phyloP scores from a whole-genome alignment of 2,329 filamentous ascomycete genomes.

The Apiospora kogelbergensis region DNA sequence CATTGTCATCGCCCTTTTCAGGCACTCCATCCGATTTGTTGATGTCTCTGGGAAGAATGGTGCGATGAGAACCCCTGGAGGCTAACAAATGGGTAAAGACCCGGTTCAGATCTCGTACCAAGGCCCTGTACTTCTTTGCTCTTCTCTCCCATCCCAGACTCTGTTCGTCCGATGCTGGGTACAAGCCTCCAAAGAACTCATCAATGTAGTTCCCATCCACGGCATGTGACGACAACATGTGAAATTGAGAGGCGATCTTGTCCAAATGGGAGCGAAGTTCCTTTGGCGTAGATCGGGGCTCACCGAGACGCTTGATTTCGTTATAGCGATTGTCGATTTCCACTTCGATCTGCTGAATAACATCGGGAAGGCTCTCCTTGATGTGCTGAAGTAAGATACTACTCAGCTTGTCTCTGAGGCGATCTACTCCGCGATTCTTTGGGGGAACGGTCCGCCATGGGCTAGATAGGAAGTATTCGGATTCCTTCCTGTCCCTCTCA shows the following conservation, averaged over 20 bases:
- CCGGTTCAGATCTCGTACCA: not conserved
- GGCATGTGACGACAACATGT: slow-evolving; percentile 24
- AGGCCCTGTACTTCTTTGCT: no score
- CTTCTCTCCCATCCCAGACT: no score
- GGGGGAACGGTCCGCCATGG: slow-evolving; percentile 29
- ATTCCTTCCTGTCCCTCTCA: slow-evolving; percentile 32
- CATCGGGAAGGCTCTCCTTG: slow-evolving; percentile 26
- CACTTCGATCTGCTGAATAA: slow-evolving; percentile 27
- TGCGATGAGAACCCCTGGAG: not conserved
- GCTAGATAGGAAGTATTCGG: slow-evolving; percentile 30
- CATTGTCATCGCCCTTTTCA: no score
- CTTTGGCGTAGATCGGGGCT: slow-evolving; percentile 20
- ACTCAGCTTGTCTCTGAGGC: slow-evolving; percentile 37
- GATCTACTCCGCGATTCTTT: slow-evolving; percentile 33
- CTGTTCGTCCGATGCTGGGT: not conserved
- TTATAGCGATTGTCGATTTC: slow-evolving; percentile 18
- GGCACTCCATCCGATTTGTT: no score
- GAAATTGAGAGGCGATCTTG: slow-evolving; percentile 26
- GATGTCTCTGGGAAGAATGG: not conserved
- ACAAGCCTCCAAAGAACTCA: slow-evolving; percentile 37
- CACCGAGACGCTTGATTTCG: slow-evolving; percentile 23
- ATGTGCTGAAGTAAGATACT: slow-evolving; percentile 33
- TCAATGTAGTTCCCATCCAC: slow-evolving; percentile 41
- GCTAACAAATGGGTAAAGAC: not conserved
- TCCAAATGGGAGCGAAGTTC: no score